Evolutionary conservation across 1,284 basidiomycete species (phyloP).

Genomic region (Trichosporon asahii): DNA sequence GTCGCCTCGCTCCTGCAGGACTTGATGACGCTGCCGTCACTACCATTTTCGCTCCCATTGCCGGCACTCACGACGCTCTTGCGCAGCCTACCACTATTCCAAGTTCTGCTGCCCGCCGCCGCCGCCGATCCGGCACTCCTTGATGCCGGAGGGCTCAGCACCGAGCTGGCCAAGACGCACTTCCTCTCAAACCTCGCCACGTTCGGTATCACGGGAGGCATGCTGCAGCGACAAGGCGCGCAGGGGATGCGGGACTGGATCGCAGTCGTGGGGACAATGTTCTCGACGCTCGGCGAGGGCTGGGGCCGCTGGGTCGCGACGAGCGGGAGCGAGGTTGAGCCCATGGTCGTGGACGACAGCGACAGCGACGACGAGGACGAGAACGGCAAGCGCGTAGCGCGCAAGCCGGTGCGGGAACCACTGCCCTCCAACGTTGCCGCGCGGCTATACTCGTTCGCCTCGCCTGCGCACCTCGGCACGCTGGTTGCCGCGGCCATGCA

Average conservation of each 20-base stretch:
- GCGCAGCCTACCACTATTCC: slow-evolving; percentile 41
- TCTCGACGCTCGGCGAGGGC: slow-evolving; percentile 36
- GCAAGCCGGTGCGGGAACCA: background rate
- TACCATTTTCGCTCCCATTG: slow-evolving; percentile 46
- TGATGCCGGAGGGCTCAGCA: slow-evolving; percentile 25
- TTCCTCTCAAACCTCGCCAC: slow-evolving; percentile 50
- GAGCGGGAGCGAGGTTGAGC: slow-evolving; percentile 17
- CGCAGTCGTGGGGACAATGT: slow-evolving; percentile 33
- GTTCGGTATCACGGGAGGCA: slow-evolving; percentile 47
- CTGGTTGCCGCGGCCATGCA: slow-evolving; percentile 9
- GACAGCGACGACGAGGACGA: slow-evolving; percentile 32
- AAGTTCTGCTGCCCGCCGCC: slow-evolving; percentile 38
- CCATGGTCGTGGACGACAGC: slow-evolving; percentile 5
- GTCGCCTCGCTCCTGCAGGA: slow-evolving; percentile 36
- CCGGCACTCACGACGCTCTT: slow-evolving; percentile 45
- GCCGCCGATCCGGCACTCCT: slow-evolving; percentile 29
- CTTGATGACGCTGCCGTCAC: slow-evolving; percentile 45
- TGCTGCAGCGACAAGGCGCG: slow-evolving; percentile 35
- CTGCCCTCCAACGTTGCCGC: slow-evolving; percentile 34
- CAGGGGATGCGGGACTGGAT: slow-evolving; percentile 39
- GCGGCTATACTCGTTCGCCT: slow-evolving; percentile 37
- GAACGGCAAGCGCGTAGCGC: background rate
- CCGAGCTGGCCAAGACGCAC: slow-evolving; percentile 44
- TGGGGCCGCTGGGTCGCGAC: slow-evolving; percentile 47
- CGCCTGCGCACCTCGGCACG: slow-evolving; percentile 34